Conservation (phyloP, 768 basidiomycete genomes). For the Suillus tomentosus region DNA sequence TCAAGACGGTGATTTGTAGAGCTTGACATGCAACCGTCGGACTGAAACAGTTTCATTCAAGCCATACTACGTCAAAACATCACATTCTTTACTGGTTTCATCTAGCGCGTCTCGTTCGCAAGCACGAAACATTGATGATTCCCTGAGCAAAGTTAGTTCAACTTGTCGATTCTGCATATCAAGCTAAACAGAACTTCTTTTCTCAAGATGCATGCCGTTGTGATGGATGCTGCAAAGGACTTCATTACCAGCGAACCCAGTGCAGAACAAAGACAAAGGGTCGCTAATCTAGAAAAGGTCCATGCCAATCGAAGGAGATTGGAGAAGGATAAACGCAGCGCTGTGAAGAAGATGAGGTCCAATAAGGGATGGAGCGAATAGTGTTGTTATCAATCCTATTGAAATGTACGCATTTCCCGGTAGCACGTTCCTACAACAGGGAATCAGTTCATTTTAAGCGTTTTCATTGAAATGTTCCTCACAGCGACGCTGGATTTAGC, state of each 20-base stretch:
- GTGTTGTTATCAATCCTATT: background rate
- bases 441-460: constrained; percentile 41
- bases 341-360: constrained; percentile 29
- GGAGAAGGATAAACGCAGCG: constrained; percentile 31
- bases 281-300: constrained; percentile 23
- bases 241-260: constrained; percentile 27
- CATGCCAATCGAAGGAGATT: constrained; percentile 24
- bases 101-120: constrained; percentile 77
- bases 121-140: constrained; percentile 72
- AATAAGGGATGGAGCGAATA: constrained; percentile 25
- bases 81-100: constrained; percentile 66
- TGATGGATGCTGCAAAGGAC: constrained; percentile 25
- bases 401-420: background rate
- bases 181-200: background rate
- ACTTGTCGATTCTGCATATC: background rate
- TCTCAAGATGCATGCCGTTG: constrained; percentile 30
- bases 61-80: constrained; percentile 69
- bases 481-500: constrained; percentile 59
- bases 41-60: constrained; percentile 27
- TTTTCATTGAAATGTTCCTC: constrained; percentile 75
- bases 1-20: constrained; percentile 42
- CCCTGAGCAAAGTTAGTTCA: constrained; percentile 58
- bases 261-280: constrained; percentile 29
- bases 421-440: no score
- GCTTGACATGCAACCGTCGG: constrained; percentile 1